These are phyloP conservation scores for Triticum monococcum DNA, from an alignment of 176 grass and related monocot genomes.

Conservation along the genomic window DNA sequence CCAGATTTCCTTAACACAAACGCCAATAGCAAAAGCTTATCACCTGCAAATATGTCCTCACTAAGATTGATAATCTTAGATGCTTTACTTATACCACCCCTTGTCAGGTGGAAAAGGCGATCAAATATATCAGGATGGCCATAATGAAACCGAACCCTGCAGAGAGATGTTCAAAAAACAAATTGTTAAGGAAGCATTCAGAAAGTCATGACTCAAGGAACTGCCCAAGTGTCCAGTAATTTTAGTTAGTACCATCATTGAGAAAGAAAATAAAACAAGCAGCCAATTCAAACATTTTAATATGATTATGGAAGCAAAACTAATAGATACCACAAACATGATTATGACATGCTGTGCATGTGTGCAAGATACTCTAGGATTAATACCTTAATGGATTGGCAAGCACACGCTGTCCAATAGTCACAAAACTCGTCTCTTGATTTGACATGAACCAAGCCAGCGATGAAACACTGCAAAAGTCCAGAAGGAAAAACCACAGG, in stretches of 20 bases:
- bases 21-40: background rate
- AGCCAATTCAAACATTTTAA: background rate
- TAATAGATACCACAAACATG: background rate
- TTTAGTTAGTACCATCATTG: background rate
- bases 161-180: constrained; percentile 26
- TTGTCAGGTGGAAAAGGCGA: constrained; percentile 88
- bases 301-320: constrained; percentile 2
- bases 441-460: constrained; percentile 99
- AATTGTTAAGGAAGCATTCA: background rate
- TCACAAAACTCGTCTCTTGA: constrained; percentile 99
- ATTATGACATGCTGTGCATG: background rate
- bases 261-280: background rate
- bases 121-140: constrained; percentile 96
- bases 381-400: constrained; percentile 88
- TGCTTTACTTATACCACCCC: constrained; percentile 96
- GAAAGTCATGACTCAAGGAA: constrained; percentile 11
- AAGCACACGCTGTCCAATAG: constrained; percentile 98
- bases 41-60: constrained; percentile 99
- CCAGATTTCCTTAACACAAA: background rate
- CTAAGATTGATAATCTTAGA: constrained; percentile 98
- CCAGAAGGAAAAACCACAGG: background rate
- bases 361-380: background rate
- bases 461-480: constrained; percentile 91
- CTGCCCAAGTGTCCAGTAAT: background rate
- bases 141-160: constrained; percentile 93